Evolutionary conservation across 2,329 filamentous ascomycete species (phyloP).

Genomic region (Pseudocercospora ulei): DNA sequence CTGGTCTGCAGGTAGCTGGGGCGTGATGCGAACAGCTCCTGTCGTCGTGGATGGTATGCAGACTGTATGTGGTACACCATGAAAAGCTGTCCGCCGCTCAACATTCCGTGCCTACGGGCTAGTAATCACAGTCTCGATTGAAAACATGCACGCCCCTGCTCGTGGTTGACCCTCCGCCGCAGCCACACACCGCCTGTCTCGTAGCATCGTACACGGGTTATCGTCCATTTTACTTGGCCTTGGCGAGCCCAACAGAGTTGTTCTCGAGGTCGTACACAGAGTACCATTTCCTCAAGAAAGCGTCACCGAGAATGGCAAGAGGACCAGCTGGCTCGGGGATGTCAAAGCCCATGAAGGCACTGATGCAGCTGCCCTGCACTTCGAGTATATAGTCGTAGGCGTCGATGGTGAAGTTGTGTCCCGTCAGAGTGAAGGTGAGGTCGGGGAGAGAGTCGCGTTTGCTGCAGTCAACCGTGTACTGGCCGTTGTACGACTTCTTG

Average conservation of each 20-base stretch:
- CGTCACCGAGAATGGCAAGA: conserved; percentile 87
- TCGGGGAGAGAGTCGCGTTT: conserved; percentile 78
- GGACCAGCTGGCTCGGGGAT: conserved; percentile 75
- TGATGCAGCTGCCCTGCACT: conserved; percentile 90
- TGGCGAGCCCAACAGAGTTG: conserved; percentile 77
- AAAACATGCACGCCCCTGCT: conserved; percentile 4
- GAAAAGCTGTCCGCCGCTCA: conserved; percentile 13
- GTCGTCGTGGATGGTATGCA: conserved; percentile 8
- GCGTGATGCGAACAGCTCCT: conserved; percentile 8
- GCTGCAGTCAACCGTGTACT: conserved; percentile 86
- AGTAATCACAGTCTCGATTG: conserved; percentile 16
- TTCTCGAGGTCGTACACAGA: conserved; percentile 92
- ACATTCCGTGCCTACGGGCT: conserved; percentile 5
- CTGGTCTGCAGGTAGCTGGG: conserved; percentile 12
- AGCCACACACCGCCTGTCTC: conserved; percentile 9
- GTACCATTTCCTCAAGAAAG: conserved; percentile 74
- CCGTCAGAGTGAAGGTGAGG: conserved; percentile 78
- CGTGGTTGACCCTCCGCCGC: conserved; percentile 8
- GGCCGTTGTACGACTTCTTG: conserved; percentile 94
- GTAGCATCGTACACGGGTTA: conserved; percentile 10
- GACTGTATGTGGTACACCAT: conserved; percentile 14
- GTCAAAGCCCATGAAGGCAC: conserved; percentile 92
- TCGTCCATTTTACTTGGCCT: conserved; percentile 53
- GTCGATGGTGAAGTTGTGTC: conserved; percentile 84
- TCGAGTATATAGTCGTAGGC: conserved; percentile 93